phyloP scores from a whole-genome alignment of 2,329 filamentous ascomycete species.

The Xylaria sp. region DNA sequence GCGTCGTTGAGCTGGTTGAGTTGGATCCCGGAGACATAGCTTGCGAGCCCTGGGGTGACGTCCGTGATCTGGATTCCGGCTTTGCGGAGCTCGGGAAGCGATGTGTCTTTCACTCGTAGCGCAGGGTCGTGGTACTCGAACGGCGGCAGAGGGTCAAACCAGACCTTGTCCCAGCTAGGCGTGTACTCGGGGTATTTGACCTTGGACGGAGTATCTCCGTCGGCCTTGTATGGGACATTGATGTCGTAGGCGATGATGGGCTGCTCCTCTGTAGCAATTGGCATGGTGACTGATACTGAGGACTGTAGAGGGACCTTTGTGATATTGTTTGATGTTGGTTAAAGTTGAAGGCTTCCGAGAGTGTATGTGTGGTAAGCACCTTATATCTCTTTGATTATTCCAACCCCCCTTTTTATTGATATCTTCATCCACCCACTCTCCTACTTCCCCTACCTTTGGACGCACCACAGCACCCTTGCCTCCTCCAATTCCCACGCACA shows the following conservation, averaged over 20 bases:
- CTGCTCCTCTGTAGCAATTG: constrained; percentile 3
- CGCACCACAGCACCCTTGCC: background rate
- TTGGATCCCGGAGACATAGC: constrained; percentile 5
- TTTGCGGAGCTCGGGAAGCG: constrained; percentile 5
- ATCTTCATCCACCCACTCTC: background rate
- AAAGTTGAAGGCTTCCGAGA: background rate
- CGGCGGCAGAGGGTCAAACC: constrained; percentile 4
- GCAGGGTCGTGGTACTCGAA: constrained; percentile 9
- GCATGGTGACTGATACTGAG: background rate
- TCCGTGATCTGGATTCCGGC: constrained; percentile 4
- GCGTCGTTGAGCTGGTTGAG: constrained; percentile 4
- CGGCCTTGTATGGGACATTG: constrained; percentile 9
- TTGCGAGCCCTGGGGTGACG: constrained; percentile 5
- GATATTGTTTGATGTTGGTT: background rate
- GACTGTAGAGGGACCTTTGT: background rate
- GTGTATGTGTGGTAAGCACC: background rate
- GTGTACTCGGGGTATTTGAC: constrained; percentile 9
- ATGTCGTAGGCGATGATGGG: constrained; percentile 10
- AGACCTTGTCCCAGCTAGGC: constrained; percentile 9
- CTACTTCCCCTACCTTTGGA: background rate
- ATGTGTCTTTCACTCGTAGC: constrained; percentile 3
- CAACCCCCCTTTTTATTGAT: background rate
- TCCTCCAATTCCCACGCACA: no score
- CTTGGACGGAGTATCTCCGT: constrained; percentile 1
- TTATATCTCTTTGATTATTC: background rate